Evolutionary conservation across 208 protist genomes (phyloP), one percentile per base, ranked within the genome.

Genomic region (Wallacemonas sp.): DNA sequence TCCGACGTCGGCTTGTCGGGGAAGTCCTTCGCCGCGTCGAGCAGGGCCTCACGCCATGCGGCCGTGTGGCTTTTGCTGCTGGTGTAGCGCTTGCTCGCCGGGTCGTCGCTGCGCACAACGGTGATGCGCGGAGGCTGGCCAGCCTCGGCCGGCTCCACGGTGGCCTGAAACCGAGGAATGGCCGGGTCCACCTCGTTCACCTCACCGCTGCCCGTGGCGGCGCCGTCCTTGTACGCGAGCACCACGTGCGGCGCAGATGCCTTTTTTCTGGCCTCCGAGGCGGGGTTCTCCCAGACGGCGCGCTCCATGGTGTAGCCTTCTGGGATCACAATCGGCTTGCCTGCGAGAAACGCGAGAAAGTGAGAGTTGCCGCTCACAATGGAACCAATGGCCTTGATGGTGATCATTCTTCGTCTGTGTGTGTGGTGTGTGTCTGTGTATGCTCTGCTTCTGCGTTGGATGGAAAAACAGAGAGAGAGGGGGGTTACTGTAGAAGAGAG

Each of bases 31-130:
- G 49, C 50, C 0, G 79, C 86, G 4, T 73, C 85, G 23, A 76
- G 73, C 0, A 87, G 49, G 7, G 89, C 89, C 45, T 48, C 45
- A 8, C 79, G 77, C 83, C 85, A 92, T 25, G 73, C 76, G n/a
- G 41, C 69, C 18, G 66, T 80, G 33, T 70, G 50, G 11, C 57
- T 44, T 39, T 69, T 67, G 61, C 55, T 50, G 48, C 72, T 65
- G 10, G 23, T 52, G 65, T 92, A 89, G 23, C 20, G 32, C 39
- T 82, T 77, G 25, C 46, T 44, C 1, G 64, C 65, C n/a, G 79
- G 74, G 20, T 67, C 65, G 68, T 94, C 89, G 71, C 86, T 92
- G 46, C 89, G 85, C 2, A 52, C 73, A 2, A 94, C 49, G 39
- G 72, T 67, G 65, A 87, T 92, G 22, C 61, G 52, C 12, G 84